Percentiles rank a stretch among this genome's conserved stretches.
Conservation (phyloP, 805 yeast species). For the Pichia exigua region DNA sequence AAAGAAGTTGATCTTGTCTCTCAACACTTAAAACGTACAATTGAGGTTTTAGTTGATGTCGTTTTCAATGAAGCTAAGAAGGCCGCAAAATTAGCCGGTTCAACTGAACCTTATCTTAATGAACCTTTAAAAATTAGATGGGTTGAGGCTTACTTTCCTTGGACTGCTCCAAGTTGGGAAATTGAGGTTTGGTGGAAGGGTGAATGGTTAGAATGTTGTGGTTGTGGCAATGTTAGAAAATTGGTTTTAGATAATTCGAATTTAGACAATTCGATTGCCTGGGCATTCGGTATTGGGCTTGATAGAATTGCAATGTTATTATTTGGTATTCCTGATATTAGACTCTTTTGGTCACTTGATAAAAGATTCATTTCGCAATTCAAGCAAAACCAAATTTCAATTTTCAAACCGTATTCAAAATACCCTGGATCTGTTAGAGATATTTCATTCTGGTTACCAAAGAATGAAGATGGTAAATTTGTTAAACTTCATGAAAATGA, state of each 20-base stretch:
- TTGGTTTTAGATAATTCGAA: conserved; percentile 72
- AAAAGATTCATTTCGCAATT: conserved; percentile 73
- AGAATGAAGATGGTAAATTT: conserved; percentile 15
- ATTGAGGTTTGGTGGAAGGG: conserved; percentile 99
- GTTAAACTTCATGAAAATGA: conserved; percentile 69
- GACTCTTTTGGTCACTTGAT: conserved; percentile 87
- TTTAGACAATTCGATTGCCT: conserved; percentile 61
- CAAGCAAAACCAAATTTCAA: conserved; percentile 49
- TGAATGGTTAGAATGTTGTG: conserved; percentile 96
- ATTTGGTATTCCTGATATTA: conserved; percentile 91
- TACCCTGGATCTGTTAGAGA: conserved; percentile 85
- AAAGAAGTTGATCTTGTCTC: conserved; percentile 63
- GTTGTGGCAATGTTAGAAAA: conserved; percentile 85
- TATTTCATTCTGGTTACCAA: conserved; percentile 84
- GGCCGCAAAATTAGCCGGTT: conserved; percentile 54
- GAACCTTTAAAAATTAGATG: conserved; percentile 83
- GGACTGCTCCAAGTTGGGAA: conserved; percentile 98
- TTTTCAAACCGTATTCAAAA: conserved; percentile 83
- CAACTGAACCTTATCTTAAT: conserved; percentile 50
- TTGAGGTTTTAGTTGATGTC: conserved; percentile 75
- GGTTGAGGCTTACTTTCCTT: conserved; percentile 94
- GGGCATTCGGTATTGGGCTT: conserved; percentile 97
- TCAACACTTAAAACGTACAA: conserved; percentile 73
- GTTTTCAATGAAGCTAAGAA: conserved; percentile 68
- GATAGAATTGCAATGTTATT: conserved; percentile 94